phyloP scores from a whole-genome alignment of 169 alveolate species.

The Plasmodium malariae region DNA sequence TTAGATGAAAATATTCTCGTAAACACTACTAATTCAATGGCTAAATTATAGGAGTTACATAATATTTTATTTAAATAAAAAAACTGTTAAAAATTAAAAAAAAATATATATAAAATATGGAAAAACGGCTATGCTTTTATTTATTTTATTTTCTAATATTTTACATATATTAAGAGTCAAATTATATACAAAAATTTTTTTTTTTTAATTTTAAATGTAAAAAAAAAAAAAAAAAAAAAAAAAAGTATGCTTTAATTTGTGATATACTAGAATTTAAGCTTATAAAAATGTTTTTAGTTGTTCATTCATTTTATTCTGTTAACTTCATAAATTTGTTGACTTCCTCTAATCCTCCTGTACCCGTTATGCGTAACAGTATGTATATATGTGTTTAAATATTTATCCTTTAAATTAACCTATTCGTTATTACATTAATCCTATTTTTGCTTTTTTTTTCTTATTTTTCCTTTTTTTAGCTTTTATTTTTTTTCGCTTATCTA shows the following conservation, averaged over 20 bases:
- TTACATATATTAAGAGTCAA: neutral
- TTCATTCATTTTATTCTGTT: neutral
- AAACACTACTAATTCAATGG: too few relatives aligned
- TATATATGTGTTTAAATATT: slow-evolving; percentile 1
- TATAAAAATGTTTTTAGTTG: neutral
- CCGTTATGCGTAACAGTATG: neutral
- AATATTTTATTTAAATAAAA: neutral
- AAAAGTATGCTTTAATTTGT: neutral
- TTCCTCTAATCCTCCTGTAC: neutral
- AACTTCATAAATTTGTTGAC: neutral
- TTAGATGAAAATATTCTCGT: too few relatives aligned
- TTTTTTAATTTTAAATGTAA: neutral
- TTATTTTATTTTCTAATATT: too few relatives aligned
- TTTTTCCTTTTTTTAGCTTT: too few relatives aligned
- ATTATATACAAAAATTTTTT: neutral
- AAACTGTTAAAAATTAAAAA: neutral
- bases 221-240: neutral
- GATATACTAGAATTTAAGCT: neutral
- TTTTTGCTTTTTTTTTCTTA: neutral
- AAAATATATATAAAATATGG: too few relatives aligned
- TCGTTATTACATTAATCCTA: too few relatives aligned
- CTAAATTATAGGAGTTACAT: neutral
- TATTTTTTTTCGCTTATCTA: neutral
- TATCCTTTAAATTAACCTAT: too few relatives aligned
- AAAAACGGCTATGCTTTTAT: too few relatives aligned